Conservation (phyloP, 768 basidiomycete genomes). For the Gyrodon lividus region DNA sequence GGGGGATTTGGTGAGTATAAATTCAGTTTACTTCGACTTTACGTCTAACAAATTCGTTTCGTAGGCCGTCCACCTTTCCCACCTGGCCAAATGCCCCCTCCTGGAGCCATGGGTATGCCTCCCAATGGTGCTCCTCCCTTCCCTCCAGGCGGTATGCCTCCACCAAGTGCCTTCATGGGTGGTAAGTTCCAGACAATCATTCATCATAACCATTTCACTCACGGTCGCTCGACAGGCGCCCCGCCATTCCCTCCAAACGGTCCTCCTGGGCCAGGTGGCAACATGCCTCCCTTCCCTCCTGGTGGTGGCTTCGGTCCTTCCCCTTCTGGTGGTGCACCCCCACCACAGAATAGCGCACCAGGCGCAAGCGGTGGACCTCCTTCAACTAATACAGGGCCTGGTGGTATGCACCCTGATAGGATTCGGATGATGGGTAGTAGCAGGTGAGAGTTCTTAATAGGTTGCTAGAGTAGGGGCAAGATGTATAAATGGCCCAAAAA, state of each 20-base stretch:
- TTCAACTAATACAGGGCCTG: conserved; percentile 46
- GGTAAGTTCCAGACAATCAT: conserved; percentile 35
- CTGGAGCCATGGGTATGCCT: conserved; percentile 51
- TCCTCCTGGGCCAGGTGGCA: conserved; percentile 33
- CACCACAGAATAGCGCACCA: conserved; percentile 44
- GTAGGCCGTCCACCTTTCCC: conserved; percentile 70
- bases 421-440: conserved; percentile 68
- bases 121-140: conserved; percentile 70
- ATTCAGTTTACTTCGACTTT: background rate
- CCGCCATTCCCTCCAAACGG: conserved; percentile 55
- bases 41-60: conserved; percentile 9
- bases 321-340: conserved; percentile 40
- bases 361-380: conserved; percentile 25
- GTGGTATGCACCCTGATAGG: conserved; percentile 84
- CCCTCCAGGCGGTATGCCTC: conserved; percentile 57
- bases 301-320: conserved; percentile 35
- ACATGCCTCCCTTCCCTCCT: conserved; percentile 30
- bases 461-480: background rate
- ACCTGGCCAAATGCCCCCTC: conserved; percentile 50
- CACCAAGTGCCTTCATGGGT: conserved; percentile 48
- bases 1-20: conserved; percentile 17
- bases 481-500: background rate
- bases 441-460: conserved; percentile 11
- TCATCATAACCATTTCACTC: background rate
- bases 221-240: conserved; percentile 26